Evolutionary conservation across 495 filamentous ascomycete genomes (phyloP), one percentile per base, ranked within the genome.

Genomic region (Cudoniella acicularis): DNA sequence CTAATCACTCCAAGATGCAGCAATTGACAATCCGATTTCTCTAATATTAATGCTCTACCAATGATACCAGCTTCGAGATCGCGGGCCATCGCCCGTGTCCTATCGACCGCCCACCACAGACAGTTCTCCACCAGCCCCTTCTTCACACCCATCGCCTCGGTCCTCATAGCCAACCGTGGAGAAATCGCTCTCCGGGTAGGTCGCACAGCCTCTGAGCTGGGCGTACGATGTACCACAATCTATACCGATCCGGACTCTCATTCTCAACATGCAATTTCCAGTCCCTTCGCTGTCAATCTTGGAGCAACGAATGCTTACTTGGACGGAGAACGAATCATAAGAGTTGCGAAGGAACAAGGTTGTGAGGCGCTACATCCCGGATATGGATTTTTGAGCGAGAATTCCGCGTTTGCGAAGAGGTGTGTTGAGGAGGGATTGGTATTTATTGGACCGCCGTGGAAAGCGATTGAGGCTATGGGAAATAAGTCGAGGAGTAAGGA

Each of bases 381-480:
- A 3, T 99, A 99, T 77, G 94, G 94, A 16, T 99, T 98, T 78
- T 79, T 96, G 60, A 95, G 90, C 64, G 94, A 99, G 75, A 99
- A 99, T 70, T 86, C 93, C 1, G 81, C 75, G 6, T 99, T 99
- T 73, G 95, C 95, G 11, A 80, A 83, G 60, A 87, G 90, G 74
- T 96, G 92, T 67, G 87, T 85, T 63, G 89, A 96, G 62, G 92
- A 92, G 26, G 95, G 95, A 2, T 75, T 99, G 48, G 85, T 91
- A 40, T 99, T 99, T 67, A 96, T 98, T 67, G 94, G 94, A 0
- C 94, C 94, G 11, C 92, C 94, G 26, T 89, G 87, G 72, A 80
- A 86, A 59, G 95, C 95, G 6, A 99, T 99, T 73, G 90, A 93
- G 63, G 89, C 92, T 36, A 98, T 99, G 94, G 94, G 94, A 42